phyloP scores from a whole-genome alignment of 2,329 filamentous ascomycete genomes.

The Exophiala aquamarina region DNA sequence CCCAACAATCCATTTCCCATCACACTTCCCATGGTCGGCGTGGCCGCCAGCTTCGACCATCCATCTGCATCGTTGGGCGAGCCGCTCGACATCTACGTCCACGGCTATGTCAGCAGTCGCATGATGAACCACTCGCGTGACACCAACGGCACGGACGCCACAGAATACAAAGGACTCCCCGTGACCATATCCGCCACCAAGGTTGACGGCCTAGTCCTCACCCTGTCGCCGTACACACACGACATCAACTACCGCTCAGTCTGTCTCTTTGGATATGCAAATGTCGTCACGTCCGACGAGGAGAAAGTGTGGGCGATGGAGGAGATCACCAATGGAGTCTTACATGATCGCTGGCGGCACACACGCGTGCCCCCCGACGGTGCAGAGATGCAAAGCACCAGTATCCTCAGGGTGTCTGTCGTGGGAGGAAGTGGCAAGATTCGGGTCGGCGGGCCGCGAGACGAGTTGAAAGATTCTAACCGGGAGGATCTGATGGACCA shows the following conservation, averaged over 20 bases:
- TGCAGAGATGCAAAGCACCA: slow-evolving; percentile 72
- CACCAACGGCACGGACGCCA: slow-evolving; percentile 34
- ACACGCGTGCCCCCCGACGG: slow-evolving; percentile 68
- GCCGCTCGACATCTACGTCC: slow-evolving; percentile 73
- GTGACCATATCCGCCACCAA: slow-evolving; percentile 71
- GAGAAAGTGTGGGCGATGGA: slow-evolving; percentile 79
- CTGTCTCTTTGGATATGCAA: slow-evolving; percentile 71
- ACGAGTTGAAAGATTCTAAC: slow-evolving; percentile 56
- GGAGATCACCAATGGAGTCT: slow-evolving; percentile 73
- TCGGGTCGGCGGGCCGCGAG: slow-evolving; percentile 61
- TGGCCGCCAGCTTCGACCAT: slow-evolving; percentile 69
- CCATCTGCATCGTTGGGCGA: slow-evolving; percentile 62
- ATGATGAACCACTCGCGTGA: slow-evolving; percentile 73
- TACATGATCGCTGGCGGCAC: slow-evolving; percentile 68
- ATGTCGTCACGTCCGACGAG: slow-evolving; percentile 61
- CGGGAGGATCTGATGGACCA: slow-evolving; percentile 48
- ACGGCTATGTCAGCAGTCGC: slow-evolving; percentile 78
- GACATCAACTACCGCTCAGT: slow-evolving; percentile 85
- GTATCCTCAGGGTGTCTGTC: slow-evolving; percentile 68
- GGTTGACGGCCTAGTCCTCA: slow-evolving; percentile 76
- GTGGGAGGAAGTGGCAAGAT: slow-evolving; percentile 74
- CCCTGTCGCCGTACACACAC: slow-evolving; percentile 75
- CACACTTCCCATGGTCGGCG: slow-evolving; percentile 80
- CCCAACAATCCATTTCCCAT: slow-evolving; percentile 68
- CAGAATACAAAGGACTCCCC: slow-evolving; percentile 53